Conservation (phyloP, 2,329 filamentous ascomycete genomes). For the Lecanicillium sp. region DNA sequence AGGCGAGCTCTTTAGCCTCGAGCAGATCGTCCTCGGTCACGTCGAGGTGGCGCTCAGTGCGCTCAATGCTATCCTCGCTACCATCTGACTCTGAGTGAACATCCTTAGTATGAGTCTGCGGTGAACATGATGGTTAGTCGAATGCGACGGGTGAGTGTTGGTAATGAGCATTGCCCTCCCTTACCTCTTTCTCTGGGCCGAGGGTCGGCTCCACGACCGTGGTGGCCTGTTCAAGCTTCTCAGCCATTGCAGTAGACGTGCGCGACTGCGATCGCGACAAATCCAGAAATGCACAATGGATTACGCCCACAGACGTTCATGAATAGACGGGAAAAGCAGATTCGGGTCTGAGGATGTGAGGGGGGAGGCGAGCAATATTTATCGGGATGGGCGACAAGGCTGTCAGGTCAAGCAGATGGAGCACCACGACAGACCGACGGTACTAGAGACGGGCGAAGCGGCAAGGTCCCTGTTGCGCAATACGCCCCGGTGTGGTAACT, state of each 20-base stretch:
- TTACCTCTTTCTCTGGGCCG: constrained; percentile 1
- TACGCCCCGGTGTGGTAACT: too few relatives aligned
- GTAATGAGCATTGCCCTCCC: not conserved
- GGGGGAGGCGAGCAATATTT: not conserved
- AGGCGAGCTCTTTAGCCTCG: constrained; percentile 35
- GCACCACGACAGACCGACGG: too few relatives aligned
- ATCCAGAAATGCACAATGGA: not conserved
- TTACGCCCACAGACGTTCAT: too few relatives aligned
- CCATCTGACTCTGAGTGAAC: not conserved
- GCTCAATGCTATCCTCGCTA: constrained; percentile 1
- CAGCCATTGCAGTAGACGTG: not conserved
- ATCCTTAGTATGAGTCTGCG: not conserved
- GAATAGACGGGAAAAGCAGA: too few relatives aligned
- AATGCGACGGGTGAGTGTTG: not conserved
- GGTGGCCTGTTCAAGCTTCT: not conserved
- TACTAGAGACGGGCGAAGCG: too few relatives aligned
- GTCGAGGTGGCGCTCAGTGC: constrained; percentile 21
- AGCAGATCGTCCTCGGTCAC: constrained; percentile 39
- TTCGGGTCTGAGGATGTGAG: too few relatives aligned
- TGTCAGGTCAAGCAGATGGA: too few relatives aligned
- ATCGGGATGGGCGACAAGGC: too few relatives aligned
- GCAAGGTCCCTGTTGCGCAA: too few relatives aligned
- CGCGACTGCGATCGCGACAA: not conserved
- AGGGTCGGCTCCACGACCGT: not conserved
- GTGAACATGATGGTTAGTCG: not conserved